phyloP scores from a whole-genome alignment of 2,329 filamentous ascomycete species.

The Botryotinia globosa region DNA sequence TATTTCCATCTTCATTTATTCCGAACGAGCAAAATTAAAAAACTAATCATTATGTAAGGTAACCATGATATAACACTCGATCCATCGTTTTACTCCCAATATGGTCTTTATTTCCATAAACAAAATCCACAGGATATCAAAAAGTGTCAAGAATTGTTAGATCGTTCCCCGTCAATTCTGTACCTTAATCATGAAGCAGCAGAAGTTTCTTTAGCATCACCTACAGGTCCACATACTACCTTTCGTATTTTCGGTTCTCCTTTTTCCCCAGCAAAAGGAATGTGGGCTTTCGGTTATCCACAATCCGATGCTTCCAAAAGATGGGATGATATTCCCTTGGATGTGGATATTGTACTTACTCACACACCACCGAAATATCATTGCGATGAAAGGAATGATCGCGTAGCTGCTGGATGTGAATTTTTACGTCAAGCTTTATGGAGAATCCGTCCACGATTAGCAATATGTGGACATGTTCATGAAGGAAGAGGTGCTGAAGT shows the following conservation, averaged over 20 bases:
- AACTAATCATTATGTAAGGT: slow-evolving; percentile 44
- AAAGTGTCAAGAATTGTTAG: slow-evolving; percentile 51
- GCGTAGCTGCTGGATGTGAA: slow-evolving; percentile 55
- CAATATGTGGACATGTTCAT: slow-evolving; percentile 72
- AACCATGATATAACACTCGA: slow-evolving; percentile 77
- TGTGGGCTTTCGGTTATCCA: slow-evolving; percentile 68
- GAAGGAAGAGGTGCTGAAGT: slow-evolving; percentile 62
- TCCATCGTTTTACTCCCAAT: slow-evolving; percentile 54
- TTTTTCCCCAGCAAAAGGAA: slow-evolving; percentile 53
- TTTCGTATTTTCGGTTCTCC: slow-evolving; percentile 73
- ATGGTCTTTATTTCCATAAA: slow-evolving; percentile 56
- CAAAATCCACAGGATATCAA: slow-evolving; percentile 51
- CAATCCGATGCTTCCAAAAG: slow-evolving; percentile 42
- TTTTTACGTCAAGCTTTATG: slow-evolving; percentile 55
- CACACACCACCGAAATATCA: slow-evolving; percentile 65
- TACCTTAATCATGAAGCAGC: slow-evolving; percentile 61
- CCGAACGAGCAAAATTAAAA: not conserved
- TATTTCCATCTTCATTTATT: slow-evolving; percentile 15
- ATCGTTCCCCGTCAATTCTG: slow-evolving; percentile 50
- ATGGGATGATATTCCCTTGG: slow-evolving; percentile 61
- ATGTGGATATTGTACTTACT: slow-evolving; percentile 65
- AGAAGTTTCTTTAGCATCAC: slow-evolving; percentile 52
- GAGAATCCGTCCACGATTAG: slow-evolving; percentile 60
- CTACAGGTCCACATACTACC: slow-evolving; percentile 54
- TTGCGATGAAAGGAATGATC: slow-evolving; percentile 49